Evolutionary conservation across 768 basidiomycete species (phyloP), one percentile per base, ranked within the genome.

Genomic region (Podaxis sp.): DNA sequence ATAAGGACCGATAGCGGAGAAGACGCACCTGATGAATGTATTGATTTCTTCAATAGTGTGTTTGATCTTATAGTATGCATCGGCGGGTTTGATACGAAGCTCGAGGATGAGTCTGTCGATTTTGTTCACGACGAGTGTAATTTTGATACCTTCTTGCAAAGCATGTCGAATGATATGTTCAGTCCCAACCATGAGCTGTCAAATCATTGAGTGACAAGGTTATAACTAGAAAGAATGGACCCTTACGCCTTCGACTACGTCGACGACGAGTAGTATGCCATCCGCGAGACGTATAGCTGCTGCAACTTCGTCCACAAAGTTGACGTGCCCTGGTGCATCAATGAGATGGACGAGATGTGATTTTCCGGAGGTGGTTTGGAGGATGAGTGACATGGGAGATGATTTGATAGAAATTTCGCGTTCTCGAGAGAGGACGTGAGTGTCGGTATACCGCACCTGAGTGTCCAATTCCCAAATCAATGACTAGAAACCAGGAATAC

Each of bases 1-100:
- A 38, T 40, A 37, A 28, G 10, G 58, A n/a, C 36, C 23, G 46
- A 5, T 28, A 4, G 61, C 25, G 35, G 25, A 51, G 56, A 28
- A 28, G 35, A 68, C 79, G 62, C 59, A 94, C 93, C 93, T 90
- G 70, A 99, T 98, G 73, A 95, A 89, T 1, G 89, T 91, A 72
- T 99, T 99, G 55, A 99, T 88, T 73, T 99, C 97, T 71, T 99
- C 97, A 58, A 99, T 96, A 1, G 95, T 98, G 71, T 98, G 96
- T 73, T 93, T 96, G 65, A 99, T 93, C 81, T 99, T 99, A 78
- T 95, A 98, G 78, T 93, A 99, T 0, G 97, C 97, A 68, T 99
- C 97, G 44, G 88, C 77, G 57, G 97, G 97, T 69, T 95, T 95
- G 69, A 99, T 88, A 50, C 97, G 88, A 60, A 99, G 80, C 75